Base-by-base conservation (phyloP, 805 yeast genomes). In the Suhomyces kilbournensis region DNA sequence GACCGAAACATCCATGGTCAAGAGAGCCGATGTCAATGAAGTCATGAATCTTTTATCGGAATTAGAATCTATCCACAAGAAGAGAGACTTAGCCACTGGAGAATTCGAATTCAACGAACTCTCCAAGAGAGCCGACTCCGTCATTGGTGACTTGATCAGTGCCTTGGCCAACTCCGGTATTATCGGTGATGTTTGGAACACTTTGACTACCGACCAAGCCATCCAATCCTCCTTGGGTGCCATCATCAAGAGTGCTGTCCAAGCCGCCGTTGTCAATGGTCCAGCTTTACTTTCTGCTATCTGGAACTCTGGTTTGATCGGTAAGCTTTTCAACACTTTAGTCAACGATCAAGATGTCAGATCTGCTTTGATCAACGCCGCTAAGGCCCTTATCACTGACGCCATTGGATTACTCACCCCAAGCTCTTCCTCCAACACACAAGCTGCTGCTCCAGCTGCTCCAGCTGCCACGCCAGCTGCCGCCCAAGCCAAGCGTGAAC, bases 81-180 rank as follows among this genome's bases (percentile, higher is more conserved):
- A 75, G 69, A 70, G 78, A 70, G 73, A 63, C 9, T 52, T 65
- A 17, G 48, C 59, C 39, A 67, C 63, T 28, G 72, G 64, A 50
- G 69, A 58, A 35, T 63, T 50, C 20, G 73, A 67, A 53, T 55
- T 61, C 35, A 32, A 47, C 8, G 71, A 59, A 47, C 60, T 74
- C 42, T 56, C 59, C 44, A 69, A 60, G 56, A 70, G 77, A 63
- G 74, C 71, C 47, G 76, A 70, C 57, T 53, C 60, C 42, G 68
- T 67, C 56, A 62, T 75, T 47, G 64, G 66, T 43, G 57, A 72
- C 53, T 72, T 75, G 60, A 57, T 75, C 51, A 35, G 67, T 43
- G 75, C 78, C 32, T 64, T 74, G 51, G 46, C 67, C 47, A 60
- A 55, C 54, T 74, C 78, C 30, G 79, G 79, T 54, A 63, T 75